These are phyloP conservation scores for Phytophthora rubi DNA, from an alignment of 352 stramenopile species.

Conservation along the genomic window DNA sequence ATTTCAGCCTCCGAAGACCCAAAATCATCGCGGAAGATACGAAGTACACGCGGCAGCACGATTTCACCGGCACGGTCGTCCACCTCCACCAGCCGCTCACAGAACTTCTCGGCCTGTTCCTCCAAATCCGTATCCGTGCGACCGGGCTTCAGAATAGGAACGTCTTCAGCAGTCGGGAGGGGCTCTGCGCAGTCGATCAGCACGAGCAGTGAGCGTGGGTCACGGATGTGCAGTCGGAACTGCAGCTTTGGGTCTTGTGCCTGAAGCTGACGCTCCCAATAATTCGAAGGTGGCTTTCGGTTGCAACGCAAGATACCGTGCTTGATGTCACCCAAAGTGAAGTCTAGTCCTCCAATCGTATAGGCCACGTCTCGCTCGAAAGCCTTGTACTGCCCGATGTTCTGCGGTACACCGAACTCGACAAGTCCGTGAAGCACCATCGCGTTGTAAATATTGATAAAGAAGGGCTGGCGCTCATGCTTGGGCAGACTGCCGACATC, in stretches of 20 bases:
- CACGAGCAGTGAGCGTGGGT: slow-evolving; percentile 82
- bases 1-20: slow-evolving; percentile 85
- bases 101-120: slow-evolving; percentile 84
- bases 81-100: slow-evolving; percentile 65
- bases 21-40: slow-evolving; percentile 89
- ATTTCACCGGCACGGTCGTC: slow-evolving; percentile 64
- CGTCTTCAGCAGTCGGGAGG: slow-evolving; percentile 61
- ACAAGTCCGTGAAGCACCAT: slow-evolving; percentile 89
- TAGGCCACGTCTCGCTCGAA: slow-evolving; percentile 88
- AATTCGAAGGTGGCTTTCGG: slow-evolving; percentile 87
- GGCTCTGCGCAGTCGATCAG: slow-evolving; percentile 80
- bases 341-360: slow-evolving; percentile 75
- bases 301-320: slow-evolving; percentile 90
- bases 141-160: slow-evolving; percentile 81
- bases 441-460: slow-evolving; percentile 92
- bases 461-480: slow-evolving; percentile 87
- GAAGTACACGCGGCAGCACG: slow-evolving; percentile 75
- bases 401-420: slow-evolving; percentile 87
- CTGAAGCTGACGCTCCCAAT: slow-evolving; percentile 87
- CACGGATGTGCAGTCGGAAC: slow-evolving; percentile 86
- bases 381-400: slow-evolving; percentile 79
- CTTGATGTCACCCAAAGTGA: slow-evolving; percentile 87
- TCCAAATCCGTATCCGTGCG: slow-evolving; percentile 88
- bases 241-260: slow-evolving; percentile 83
- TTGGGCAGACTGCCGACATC: slow-evolving; percentile 79